These are phyloP conservation scores for Malus hybrid DNA, from an alignment of 331 rosid species.

Conservation along the genomic window DNA sequence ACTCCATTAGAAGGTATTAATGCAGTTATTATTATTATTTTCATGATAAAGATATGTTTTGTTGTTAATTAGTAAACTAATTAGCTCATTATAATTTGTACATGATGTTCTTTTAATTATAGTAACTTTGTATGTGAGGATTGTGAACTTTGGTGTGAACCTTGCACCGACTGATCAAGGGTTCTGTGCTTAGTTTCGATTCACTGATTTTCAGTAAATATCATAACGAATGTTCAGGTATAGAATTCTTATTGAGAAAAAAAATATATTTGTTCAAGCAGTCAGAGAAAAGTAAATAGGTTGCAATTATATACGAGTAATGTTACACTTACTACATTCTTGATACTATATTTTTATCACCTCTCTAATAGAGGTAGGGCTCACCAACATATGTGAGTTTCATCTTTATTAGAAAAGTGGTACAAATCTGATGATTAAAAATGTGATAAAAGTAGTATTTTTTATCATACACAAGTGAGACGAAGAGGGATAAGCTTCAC, in stretches of 20 bases:
- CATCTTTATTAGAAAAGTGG: too few relatives aligned
- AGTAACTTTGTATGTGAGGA: conserved; percentile 21
- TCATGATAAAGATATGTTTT: not conserved
- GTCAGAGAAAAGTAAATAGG: too few relatives aligned
- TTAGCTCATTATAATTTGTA: conserved; percentile 20
- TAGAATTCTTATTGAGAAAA: not conserved
- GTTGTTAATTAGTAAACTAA: conserved; percentile 6
- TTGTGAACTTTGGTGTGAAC: not conserved
- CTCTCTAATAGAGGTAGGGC: too few relatives aligned
- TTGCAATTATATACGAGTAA: too few relatives aligned
- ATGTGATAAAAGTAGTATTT: too few relatives aligned
- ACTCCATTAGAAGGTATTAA: conserved; percentile 28
- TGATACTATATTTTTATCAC: too few relatives aligned
- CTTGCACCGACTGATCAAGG: not conserved
- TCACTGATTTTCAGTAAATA: not conserved
- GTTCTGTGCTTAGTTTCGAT: not conserved
- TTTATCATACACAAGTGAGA: not conserved
- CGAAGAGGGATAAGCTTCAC: not conserved
- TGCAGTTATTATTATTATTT: conserved; percentile 8
- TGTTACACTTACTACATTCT: too few relatives aligned
- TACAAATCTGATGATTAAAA: too few relatives aligned
- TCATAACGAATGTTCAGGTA: not conserved
- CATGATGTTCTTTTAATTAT: conserved; percentile 27
- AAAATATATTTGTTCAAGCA: too few relatives aligned
- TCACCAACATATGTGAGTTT: too few relatives aligned